phyloP scores from a whole-genome alignment of 306 rosid genomes.

The Quercus glauca region DNA sequence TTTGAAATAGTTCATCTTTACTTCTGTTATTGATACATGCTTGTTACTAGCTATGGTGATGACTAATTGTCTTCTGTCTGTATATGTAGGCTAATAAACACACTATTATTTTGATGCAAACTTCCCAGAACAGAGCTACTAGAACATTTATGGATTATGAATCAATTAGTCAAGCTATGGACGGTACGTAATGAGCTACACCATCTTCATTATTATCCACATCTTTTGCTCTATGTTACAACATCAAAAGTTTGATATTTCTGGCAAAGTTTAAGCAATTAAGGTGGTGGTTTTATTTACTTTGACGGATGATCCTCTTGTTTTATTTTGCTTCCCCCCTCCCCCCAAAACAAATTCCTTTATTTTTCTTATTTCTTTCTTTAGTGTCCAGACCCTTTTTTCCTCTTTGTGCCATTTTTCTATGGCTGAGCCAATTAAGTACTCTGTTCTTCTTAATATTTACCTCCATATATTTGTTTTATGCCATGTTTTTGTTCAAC shows the following conservation, averaged over 20 bases:
- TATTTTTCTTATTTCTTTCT: neutral
- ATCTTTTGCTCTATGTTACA: neutral
- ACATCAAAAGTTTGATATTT: neutral
- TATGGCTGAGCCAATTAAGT: neutral
- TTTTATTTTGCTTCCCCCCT: neutral
- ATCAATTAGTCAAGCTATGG: conserved; percentile 87
- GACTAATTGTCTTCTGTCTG: conserved; percentile 11
- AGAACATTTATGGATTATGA: conserved; percentile 94
- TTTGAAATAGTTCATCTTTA: conserved; percentile 5
- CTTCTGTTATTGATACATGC: neutral
- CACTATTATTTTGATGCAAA: conserved; percentile 93
- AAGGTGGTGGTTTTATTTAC: neutral
- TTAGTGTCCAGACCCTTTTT: neutral
- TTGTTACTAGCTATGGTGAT: neutral
- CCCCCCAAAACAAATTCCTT: neutral
- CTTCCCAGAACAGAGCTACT: conserved; percentile 75
- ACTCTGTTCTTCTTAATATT: neutral
- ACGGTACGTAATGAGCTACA: conserved; percentile 51
- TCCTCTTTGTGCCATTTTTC: neutral
- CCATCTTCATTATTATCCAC: neutral
- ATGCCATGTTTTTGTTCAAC: neutral
- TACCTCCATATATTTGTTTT: neutral
- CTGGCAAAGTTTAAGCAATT: neutral
- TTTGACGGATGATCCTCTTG: neutral
- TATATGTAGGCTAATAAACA: conserved; percentile 78